Percentiles rank a stretch among this genome's conserved stretches.
Evolutionary conservation across 768 basidiomycete species (phyloP).

Genomic region (Cystofilobasidium bisporidii): DNA sequence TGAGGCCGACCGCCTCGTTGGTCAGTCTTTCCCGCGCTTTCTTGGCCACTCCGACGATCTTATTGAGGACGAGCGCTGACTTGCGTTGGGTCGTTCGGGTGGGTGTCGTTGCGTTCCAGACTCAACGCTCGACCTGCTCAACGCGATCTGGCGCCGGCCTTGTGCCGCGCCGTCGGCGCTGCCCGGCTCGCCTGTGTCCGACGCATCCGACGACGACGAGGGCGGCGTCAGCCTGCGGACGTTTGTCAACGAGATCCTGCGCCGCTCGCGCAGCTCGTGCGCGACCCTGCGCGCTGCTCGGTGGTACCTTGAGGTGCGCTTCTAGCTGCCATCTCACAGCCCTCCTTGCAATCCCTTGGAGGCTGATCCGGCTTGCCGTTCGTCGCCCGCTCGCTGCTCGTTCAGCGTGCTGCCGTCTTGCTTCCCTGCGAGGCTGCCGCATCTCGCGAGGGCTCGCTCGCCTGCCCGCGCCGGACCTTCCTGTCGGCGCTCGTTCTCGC

Average conservation of each 20-base stretch:
- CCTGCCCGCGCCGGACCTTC: conserved; percentile 82
- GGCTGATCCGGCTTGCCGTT: background rate
- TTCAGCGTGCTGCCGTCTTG: conserved; percentile 17
- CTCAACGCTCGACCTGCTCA: conserved; percentile 26
- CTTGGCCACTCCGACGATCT: too few relatives aligned
- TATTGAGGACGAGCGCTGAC: too few relatives aligned
- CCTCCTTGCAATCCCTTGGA: conserved; percentile 6
- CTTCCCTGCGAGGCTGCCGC: background rate
- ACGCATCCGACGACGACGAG: conserved; percentile 11
- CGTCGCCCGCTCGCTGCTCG: background rate
- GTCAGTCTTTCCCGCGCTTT: too few relatives aligned
- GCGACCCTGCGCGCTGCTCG: conserved; percentile 70
- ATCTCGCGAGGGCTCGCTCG: conserved; percentile 39
- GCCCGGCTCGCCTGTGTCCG: background rate
- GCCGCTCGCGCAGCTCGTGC: conserved; percentile 74
- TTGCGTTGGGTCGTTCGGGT: background rate
- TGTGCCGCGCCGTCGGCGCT: background rate
- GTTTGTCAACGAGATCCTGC: conserved; percentile 81
- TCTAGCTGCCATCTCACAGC: conserved; percentile 31
- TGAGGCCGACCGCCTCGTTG: conserved; percentile 26
- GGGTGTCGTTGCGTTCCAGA: background rate
- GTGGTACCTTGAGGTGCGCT: conserved; percentile 36
- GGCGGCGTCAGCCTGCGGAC: conserved; percentile 49
- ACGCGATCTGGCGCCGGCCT: conserved; percentile 17
- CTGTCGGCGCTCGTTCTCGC: conserved; percentile 79